These are phyloP conservation scores for Lachancea dasiensis DNA, from an alignment of 805 yeast species.

Conservation along the genomic window DNA sequence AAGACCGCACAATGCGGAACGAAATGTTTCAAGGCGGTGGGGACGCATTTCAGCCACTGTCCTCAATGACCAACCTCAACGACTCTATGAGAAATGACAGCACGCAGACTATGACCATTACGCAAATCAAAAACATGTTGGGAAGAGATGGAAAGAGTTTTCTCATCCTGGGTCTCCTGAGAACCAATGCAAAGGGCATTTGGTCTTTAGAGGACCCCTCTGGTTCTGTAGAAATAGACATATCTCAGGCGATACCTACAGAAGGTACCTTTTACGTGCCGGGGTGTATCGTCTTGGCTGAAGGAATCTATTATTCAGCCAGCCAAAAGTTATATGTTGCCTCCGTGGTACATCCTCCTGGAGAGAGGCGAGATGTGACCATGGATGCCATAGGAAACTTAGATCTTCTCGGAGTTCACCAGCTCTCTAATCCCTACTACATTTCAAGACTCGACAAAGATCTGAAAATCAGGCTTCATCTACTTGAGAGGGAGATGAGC, in stretches of 20 bases:
- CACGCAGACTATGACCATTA: slow-evolving; percentile 38
- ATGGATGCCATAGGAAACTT: slow-evolving; percentile 69
- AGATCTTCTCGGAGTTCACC: slow-evolving; percentile 56
- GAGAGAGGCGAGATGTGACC: slow-evolving; percentile 64
- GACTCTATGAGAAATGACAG: slow-evolving; percentile 15
- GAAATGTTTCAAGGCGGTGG: slow-evolving; percentile 53
- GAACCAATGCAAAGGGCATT: slow-evolving; percentile 56
- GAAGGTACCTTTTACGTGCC: slow-evolving; percentile 58
- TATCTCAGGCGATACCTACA: slow-evolving; percentile 55
- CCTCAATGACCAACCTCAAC: slow-evolving; percentile 27
- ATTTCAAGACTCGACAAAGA: slow-evolving; percentile 55
- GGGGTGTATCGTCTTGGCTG: slow-evolving; percentile 76
- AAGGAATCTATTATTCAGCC: slow-evolving; percentile 74
- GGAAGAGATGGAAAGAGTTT: slow-evolving; percentile 81
- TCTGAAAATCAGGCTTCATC: slow-evolving; percentile 47
- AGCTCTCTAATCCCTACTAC: slow-evolving; percentile 28
- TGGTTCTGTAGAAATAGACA: slow-evolving; percentile 63
- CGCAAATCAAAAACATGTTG: slow-evolving; percentile 73
- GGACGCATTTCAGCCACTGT: slow-evolving; percentile 32
- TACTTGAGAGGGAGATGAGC: slow-evolving; percentile 48
- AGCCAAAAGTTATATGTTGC: slow-evolving; percentile 66
- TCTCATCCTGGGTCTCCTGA: slow-evolving; percentile 69
- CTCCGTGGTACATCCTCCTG: slow-evolving; percentile 80
- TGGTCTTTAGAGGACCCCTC: slow-evolving; percentile 77
- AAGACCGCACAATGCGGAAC: slow-evolving; percentile 69